A percentile compares a stretch with the other conserved stretches of the same genome.
Conservation (phyloP, 2,329 filamentous ascomycete species). For the Cladosporium sp. region DNA sequence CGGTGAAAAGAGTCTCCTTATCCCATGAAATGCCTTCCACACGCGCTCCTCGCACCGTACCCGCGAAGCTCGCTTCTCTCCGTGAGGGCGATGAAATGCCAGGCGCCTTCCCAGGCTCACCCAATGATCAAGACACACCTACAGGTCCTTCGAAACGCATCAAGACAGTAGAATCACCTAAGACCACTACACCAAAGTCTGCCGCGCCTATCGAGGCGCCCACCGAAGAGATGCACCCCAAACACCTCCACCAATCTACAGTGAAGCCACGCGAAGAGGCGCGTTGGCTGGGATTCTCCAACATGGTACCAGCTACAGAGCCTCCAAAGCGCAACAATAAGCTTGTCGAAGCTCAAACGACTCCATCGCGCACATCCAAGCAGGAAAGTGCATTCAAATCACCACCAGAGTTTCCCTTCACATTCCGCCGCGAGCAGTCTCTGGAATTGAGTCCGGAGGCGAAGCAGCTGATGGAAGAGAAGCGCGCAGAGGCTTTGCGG, state of each 20-base stretch:
- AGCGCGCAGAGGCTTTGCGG: conserved; percentile 66
- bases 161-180: conserved; percentile 19
- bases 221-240: conserved; percentile 85
- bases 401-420: conserved; percentile 64
- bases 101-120: conserved; percentile 30
- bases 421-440: conserved; percentile 53
- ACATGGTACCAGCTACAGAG: conserved; percentile 59
- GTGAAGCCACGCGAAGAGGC: conserved; percentile 75
- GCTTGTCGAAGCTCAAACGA: conserved; percentile 50
- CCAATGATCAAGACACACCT: conserved; percentile 5
- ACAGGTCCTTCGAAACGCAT: conserved; percentile 18
- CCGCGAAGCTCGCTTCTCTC: conserved; percentile 41
- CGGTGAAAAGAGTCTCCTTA: conserved; percentile 32
- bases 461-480: conserved; percentile 58
- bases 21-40: conserved; percentile 26
- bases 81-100: conserved; percentile 42
- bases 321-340: conserved; percentile 39
- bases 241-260: conserved; percentile 70
- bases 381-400: conserved; percentile 40
- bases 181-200: conserved; percentile 54
- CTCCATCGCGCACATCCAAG: conserved; percentile 51
- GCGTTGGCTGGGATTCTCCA: conserved; percentile 74
- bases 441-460: conserved; percentile 58
- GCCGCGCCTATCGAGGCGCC: conserved; percentile 65
- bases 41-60: conserved; percentile 30